These are phyloP conservation scores for Saccharomycopsis hybrid DNA, from an alignment of 1,139 yeast genomes.

Conservation along the genomic window DNA sequence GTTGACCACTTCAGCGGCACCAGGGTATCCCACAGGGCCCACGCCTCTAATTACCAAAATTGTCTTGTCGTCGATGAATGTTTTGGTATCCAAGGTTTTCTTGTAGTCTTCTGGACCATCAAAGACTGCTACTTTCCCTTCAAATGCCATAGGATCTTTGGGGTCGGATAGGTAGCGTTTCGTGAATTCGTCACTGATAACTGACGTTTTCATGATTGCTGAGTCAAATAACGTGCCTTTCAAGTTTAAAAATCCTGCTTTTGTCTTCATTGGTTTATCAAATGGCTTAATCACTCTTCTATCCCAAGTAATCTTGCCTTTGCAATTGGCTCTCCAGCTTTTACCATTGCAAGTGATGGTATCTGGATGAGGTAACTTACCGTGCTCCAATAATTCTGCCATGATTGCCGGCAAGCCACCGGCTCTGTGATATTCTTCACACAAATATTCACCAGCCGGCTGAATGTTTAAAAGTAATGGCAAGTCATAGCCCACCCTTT, in stretches of 20 bases:
- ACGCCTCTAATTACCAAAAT: conserved; percentile 93
- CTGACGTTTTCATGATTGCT: conserved; percentile 26
- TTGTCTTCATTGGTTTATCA: conserved; percentile 75
- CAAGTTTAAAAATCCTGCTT: conserved; percentile 89
- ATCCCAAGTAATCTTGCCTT: conserved; percentile 41
- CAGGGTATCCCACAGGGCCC: conserved; percentile 99
- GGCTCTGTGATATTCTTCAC: conserved; percentile 85
- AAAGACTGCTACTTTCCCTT: conserved; percentile 94
- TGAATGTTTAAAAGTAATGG: conserved; percentile 94
- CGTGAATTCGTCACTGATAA: conserved; percentile 22
- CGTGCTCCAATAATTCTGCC: conserved; percentile 66
- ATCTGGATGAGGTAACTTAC: conserved; percentile 81
- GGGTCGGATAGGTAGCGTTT: conserved; percentile 14
- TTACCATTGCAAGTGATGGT: conserved; percentile 88
- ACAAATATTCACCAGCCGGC: conserved; percentile 94
- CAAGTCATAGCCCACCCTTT: conserved; percentile 78
- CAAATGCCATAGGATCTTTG: conserved; percentile 57
- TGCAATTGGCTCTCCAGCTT: conserved; percentile 70
- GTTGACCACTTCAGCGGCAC: conserved; percentile 99
- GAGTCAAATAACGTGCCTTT: conserved; percentile 56
- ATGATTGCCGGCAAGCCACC: conserved; percentile 98
- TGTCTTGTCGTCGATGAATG: conserved; percentile 85
- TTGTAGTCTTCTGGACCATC: conserved; percentile 98
- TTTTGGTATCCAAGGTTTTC: conserved; percentile 86
- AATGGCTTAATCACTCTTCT: conserved; percentile 79